Conservation (phyloP, 2,329 filamentous ascomycete genomes). For the Zarea fungicola region DNA sequence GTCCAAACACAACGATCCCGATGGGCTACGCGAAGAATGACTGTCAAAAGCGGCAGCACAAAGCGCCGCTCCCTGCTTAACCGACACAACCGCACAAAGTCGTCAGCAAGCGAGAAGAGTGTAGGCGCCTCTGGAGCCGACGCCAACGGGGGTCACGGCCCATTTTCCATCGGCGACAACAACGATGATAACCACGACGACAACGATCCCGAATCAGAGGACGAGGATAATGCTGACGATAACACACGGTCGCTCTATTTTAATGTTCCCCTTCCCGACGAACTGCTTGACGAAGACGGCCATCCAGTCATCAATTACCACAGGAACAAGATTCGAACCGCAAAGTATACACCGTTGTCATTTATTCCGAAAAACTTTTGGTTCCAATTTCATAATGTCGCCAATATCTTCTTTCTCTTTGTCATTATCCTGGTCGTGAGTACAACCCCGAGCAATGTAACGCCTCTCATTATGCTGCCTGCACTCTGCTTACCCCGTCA, state of each 20-base stretch:
- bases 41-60: slow-evolving; percentile 65
- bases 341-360: slow-evolving; percentile 92
- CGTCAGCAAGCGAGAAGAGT: slow-evolving; percentile 65
- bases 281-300: slow-evolving; percentile 76
- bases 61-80: slow-evolving; percentile 82
- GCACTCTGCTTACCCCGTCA: slow-evolving; percentile 15
- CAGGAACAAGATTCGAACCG: slow-evolving; percentile 94
- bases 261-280: slow-evolving; percentile 72
- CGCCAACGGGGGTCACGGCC: slow-evolving; percentile 27
- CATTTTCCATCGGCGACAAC: slow-evolving; percentile 24
- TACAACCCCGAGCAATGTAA: too few species aligned
- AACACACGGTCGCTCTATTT: slow-evolving; percentile 67
- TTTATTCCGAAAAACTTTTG: slow-evolving; percentile 96
- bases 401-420: slow-evolving; percentile 98
- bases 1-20: slow-evolving; percentile 66
- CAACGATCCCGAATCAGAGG: slow-evolving; percentile 27
- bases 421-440: slow-evolving; percentile 90
- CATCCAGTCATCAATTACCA: slow-evolving; percentile 64
- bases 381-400: slow-evolving; percentile 97
- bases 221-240: slow-evolving; percentile 34
- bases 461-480: slow-evolving; percentile 1
- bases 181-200: slow-evolving; percentile 22
- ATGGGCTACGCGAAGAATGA: slow-evolving; percentile 93
- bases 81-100: slow-evolving; percentile 62
- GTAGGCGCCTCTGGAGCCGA: slow-evolving; percentile 35